Percentiles rank a stretch among this genome's conserved stretches.
Evolutionary conservation across 257 asterid genomes (phyloP).

Genomic region (Fraxinus americana): DNA sequence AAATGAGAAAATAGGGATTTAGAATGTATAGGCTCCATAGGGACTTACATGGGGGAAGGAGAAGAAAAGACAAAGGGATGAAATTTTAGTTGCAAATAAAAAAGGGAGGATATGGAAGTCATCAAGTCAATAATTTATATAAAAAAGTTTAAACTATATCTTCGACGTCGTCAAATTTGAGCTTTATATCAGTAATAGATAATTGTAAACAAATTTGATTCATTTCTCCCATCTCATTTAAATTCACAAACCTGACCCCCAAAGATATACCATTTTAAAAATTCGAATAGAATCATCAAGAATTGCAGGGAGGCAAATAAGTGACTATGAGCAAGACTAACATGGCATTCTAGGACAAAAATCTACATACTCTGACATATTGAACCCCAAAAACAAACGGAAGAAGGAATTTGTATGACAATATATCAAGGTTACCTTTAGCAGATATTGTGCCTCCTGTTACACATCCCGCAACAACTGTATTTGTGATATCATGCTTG

Average conservation of each 20-base stretch:
- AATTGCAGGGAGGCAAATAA: neutral
- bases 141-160: neutral
- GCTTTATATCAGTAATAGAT: neutral
- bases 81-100: neutral
- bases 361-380: neutral
- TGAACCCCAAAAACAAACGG: neutral
- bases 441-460: slow-evolving; percentile 90
- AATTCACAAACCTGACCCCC: neutral
- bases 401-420: neutral
- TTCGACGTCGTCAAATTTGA: neutral
- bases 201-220: neutral
- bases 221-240: neutral
- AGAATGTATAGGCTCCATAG: neutral
- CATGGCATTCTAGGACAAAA: slow-evolving; percentile 1
- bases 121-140: neutral
- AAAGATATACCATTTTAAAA: neutral
- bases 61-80: neutral
- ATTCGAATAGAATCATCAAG: neutral
- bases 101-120: neutral
- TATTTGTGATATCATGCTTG: slow-evolving; percentile 85
- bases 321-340: neutral
- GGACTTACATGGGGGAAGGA: neutral
- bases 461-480: slow-evolving; percentile 90
- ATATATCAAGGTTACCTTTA: slow-evolving; percentile 49
- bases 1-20: neutral